Evolutionary conservation across 108 stramenopile genomes (phyloP).

Genomic region (Pseudonitzschia multistriata): DNA sequence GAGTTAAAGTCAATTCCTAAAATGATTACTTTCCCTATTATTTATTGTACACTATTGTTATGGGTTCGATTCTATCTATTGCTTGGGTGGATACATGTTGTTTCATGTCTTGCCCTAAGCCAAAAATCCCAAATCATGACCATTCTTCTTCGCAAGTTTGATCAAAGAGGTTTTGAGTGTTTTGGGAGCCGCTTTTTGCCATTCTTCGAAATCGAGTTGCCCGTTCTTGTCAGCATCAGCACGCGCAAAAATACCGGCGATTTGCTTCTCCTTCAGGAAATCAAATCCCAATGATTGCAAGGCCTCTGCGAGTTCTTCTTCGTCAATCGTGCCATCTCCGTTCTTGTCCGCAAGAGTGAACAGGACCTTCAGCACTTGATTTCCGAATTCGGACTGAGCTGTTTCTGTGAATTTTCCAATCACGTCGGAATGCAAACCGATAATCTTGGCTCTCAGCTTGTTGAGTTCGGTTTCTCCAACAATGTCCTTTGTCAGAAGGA

Average conservation of each 20-base stretch:
- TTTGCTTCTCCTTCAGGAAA: constrained; percentile 76
- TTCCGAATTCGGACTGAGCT: constrained; percentile 57
- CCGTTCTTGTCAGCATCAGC: constrained; percentile 73
- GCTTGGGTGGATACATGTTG: no score
- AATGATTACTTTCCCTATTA: no score
- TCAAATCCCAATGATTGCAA: constrained; percentile 63
- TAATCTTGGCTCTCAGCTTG: constrained; percentile 73
- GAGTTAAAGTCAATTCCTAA: no score
- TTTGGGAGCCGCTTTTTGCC: constrained; percentile 64
- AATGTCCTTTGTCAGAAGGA: constrained; percentile 49
- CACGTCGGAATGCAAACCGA: constrained; percentile 66
- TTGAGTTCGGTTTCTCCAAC: constrained; percentile 70
- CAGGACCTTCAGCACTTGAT: constrained; percentile 48
- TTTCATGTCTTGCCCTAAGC: no score
- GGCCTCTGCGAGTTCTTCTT: constrained; percentile 52
- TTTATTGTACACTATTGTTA: no score
- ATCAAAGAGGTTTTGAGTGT: constrained; percentile 73
- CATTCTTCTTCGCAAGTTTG: constrained; percentile 87
- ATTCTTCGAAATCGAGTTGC: constrained; percentile 68
- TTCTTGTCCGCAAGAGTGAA: constrained; percentile 63
- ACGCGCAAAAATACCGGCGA: constrained; percentile 62
- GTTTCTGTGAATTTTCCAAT: constrained; percentile 77
- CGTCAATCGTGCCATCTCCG: constrained; percentile 57
- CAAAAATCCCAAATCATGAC: constrained; percentile 80
- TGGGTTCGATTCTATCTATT: no score